These are phyloP conservation scores for Nepenthes alata DNA, from an alignment of 179 eudicot species.

Conservation along the genomic window DNA sequence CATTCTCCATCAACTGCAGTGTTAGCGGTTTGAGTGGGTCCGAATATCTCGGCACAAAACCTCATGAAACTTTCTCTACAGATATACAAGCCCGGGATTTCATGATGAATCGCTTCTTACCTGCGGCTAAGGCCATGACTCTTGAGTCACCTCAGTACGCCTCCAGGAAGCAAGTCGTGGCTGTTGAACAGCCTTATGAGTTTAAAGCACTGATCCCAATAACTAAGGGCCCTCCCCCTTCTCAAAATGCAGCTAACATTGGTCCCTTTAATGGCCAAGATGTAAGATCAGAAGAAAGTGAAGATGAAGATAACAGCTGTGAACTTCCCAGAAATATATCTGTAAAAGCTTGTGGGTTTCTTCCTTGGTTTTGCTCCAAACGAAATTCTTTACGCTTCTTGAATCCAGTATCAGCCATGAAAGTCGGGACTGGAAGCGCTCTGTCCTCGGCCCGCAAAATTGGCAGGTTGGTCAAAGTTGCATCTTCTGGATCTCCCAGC, in stretches of 20 bases:
- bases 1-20: slow-evolving; percentile 61
- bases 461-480: slow-evolving; percentile 37
- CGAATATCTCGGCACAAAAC: slow-evolving; percentile 21
- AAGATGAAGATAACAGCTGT: slow-evolving; percentile 27
- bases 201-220: slow-evolving; percentile 19
- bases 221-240: slow-evolving; percentile 16
- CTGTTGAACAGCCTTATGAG: slow-evolving; percentile 27
- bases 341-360: slow-evolving; percentile 57
- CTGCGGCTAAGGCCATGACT: slow-evolving; percentile 86
- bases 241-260: slow-evolving; percentile 14
- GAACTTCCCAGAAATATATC: slow-evolving; percentile 26
- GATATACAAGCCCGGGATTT: slow-evolving; percentile 57
- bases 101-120: slow-evolving; percentile 82
- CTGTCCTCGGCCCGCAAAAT: slow-evolving; percentile 30
- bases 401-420: slow-evolving; percentile 61
- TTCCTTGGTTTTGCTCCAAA: slow-evolving; percentile 75
- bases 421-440: slow-evolving; percentile 35
- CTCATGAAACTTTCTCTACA: slow-evolving; percentile 17
- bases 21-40: slow-evolving; percentile 49
- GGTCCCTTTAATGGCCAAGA: slow-evolving; percentile 28
- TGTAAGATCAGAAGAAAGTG: slow-evolving; percentile 31
- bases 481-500: slow-evolving; percentile 50
- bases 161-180: slow-evolving; percentile 38
- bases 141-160: slow-evolving; percentile 59
- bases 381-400: slow-evolving; percentile 46